phyloP scores from a whole-genome alignment of 1,139 yeast species.

The Protomyces inundatus region DNA sequence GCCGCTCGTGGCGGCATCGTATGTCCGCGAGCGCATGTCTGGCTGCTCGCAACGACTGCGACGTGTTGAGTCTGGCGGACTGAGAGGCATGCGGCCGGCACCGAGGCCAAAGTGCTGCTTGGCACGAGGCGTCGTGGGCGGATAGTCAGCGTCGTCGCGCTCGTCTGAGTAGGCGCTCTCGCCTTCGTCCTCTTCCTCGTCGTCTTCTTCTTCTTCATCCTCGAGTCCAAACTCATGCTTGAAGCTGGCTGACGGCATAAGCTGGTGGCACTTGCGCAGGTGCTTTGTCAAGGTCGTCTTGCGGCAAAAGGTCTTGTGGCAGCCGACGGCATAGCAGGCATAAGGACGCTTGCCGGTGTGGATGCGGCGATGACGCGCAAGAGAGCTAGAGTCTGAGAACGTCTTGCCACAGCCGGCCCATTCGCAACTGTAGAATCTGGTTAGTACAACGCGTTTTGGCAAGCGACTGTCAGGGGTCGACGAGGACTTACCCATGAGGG shows the following conservation, averaged over 20 bases:
- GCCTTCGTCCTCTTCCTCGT: not conserved
- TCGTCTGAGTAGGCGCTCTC: not conserved
- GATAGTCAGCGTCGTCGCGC: not conserved
- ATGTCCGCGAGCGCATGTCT: not conserved
- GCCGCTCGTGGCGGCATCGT: not conserved
- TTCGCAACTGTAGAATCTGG: slow-evolving; percentile 46
- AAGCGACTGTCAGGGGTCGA: not conserved
- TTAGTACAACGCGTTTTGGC: not conserved
- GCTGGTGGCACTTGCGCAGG: slow-evolving; percentile 26
- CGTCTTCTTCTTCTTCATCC: not conserved
- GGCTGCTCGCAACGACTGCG: not conserved
- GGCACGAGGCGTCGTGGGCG: not conserved
- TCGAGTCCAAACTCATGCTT: not conserved
- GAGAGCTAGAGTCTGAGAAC: slow-evolving; percentile 31
- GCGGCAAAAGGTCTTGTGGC: slow-evolving; percentile 47
- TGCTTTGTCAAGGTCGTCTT: slow-evolving; percentile 29
- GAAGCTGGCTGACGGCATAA: not conserved
- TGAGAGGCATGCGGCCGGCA: slow-evolving; percentile 7
- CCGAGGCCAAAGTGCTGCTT: not conserved
- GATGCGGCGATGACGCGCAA: slow-evolving; percentile 35
- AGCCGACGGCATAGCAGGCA: slow-evolving; percentile 62
- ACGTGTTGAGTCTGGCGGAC: slow-evolving; percentile 23
- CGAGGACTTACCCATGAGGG: slow-evolving; percentile 48
- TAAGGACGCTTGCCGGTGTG: slow-evolving; percentile 58
- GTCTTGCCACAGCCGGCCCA: slow-evolving; percentile 44